Evolutionary conservation across 768 basidiomycete species (phyloP).

Genomic region (Podaxis sp.): DNA sequence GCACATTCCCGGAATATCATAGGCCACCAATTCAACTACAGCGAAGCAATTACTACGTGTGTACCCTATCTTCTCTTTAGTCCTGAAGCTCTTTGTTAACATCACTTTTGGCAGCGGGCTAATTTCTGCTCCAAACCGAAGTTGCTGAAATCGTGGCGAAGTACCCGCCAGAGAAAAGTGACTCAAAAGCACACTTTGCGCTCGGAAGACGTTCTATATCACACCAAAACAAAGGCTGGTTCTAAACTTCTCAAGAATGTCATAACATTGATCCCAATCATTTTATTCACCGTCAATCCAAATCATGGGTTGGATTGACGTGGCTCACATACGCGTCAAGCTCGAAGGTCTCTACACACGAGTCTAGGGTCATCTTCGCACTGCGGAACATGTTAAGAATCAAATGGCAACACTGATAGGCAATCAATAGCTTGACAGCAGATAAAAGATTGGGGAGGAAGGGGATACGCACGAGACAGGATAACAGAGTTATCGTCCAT

Average conservation of each 20-base stretch:
- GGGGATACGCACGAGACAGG: too few species aligned
- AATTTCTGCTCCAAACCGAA: conserved; percentile 60
- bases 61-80: conserved; percentile 26
- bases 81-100: conserved; percentile 1
- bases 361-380: too few species aligned
- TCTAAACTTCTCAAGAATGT: conserved; percentile 66
- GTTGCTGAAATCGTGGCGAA: conserved; percentile 57
- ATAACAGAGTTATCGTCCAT: too few species aligned
- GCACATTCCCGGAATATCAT: conserved; percentile 58
- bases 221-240: conserved; percentile 63
- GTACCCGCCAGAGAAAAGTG: conserved; percentile 59
- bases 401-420: too few species aligned
- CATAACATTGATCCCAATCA: conserved; percentile 30
- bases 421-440: too few species aligned
- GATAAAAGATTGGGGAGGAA: too few species aligned
- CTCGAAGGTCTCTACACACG: too few species aligned
- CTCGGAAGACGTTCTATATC: conserved; percentile 65
- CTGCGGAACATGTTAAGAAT: too few species aligned
- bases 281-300: too few species aligned
- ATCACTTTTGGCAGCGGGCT: conserved; percentile 53
- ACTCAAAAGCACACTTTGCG: conserved; percentile 54
- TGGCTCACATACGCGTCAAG: too few species aligned
- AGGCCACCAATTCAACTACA: conserved; percentile 63
- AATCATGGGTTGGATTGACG: too few species aligned
- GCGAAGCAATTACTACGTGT: conserved; percentile 62